These are phyloP conservation scores for Corinectria fuckeliana DNA, from an alignment of 2,329 filamentous ascomycete species.

Conservation along the genomic window DNA sequence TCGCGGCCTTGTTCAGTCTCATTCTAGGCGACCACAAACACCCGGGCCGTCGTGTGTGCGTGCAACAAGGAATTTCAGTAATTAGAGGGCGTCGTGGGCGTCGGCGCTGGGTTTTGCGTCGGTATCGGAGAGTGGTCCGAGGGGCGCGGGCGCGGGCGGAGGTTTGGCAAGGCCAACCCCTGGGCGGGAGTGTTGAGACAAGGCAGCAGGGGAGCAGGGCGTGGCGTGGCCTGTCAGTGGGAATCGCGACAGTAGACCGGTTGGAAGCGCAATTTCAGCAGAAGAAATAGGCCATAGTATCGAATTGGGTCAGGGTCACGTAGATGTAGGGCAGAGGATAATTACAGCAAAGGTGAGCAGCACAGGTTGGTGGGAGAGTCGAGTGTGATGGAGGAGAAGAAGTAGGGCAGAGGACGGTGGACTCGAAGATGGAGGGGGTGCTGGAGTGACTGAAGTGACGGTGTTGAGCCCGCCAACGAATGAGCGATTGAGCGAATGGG, in stretches of 20 bases:
- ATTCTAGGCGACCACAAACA: conserved; percentile 48
- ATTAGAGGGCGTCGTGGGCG: neutral
- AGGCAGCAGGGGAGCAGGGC: neutral
- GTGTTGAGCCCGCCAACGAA: conserved; percentile 12
- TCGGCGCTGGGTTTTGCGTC: neutral
- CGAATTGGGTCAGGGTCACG: neutral
- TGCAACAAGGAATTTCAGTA: neutral
- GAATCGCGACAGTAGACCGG: neutral
- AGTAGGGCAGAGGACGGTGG: neutral
- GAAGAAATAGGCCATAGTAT: conserved; percentile 5
- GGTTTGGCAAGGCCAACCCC: neutral
- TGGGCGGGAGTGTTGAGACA: conserved; percentile 3
- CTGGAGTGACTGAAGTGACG: conserved; percentile 13
- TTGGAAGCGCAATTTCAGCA: conserved; percentile 8
- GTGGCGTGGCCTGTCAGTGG: neutral
- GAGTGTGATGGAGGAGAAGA: neutral
- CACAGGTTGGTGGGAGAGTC: neutral
- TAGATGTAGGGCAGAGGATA: neutral
- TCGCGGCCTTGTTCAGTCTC: conserved; percentile 80
- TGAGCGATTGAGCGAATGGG: conserved; percentile 10
- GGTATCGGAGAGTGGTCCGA: conserved; percentile 13
- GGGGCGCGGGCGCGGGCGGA: conserved; percentile 16
- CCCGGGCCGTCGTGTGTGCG: conserved; percentile 24
- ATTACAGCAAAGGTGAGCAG: neutral
- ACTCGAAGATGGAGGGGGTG: conserved; percentile 7